phyloP scores from a whole-genome alignment of 2,329 filamentous ascomycete genomes.

The Cytospora chrysosperma region DNA sequence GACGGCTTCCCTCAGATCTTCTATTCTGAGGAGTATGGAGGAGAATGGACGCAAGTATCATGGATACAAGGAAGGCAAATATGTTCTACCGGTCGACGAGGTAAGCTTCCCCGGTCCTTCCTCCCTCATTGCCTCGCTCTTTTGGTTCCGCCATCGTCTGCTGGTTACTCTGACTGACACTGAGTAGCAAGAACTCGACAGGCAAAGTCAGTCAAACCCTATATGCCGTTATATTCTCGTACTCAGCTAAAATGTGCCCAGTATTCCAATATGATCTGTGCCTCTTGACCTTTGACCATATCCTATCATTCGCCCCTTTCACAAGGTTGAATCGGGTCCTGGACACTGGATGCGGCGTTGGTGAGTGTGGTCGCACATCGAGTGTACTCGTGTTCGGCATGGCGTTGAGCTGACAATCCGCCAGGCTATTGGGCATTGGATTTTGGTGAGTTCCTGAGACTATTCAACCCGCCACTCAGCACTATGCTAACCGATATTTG shows the following conservation, averaged over 20 bases:
- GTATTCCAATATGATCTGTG: slow-evolving; percentile 39
- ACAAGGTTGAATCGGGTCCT: slow-evolving; percentile 41
- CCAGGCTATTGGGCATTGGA: slow-evolving; percentile 32
- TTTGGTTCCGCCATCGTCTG: not conserved
- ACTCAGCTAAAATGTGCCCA: slow-evolving; percentile 16
- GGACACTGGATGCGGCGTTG: slow-evolving; percentile 53
- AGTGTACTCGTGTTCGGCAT: not conserved
- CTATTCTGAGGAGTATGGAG: slow-evolving; percentile 31
- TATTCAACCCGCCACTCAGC: not conserved
- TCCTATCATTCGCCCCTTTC: slow-evolving; percentile 46
- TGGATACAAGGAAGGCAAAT: slow-evolving; percentile 39
- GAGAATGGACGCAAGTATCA: slow-evolving; percentile 42
- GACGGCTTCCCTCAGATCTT: slow-evolving; percentile 35
- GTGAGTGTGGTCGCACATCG: slow-evolving; percentile 29
- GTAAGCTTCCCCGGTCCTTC: slow-evolving; percentile 22
- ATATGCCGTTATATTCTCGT: not conserved
- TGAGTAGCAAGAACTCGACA: slow-evolving; percentile 37
- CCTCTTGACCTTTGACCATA: slow-evolving; percentile 43
- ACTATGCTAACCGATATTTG: slow-evolving; percentile 6
- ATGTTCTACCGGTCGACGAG: slow-evolving; percentile 40
- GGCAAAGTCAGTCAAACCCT: slow-evolving; percentile 29
- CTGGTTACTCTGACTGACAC: slow-evolving; percentile 10
- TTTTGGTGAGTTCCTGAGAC: slow-evolving; percentile 28
- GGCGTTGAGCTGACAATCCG: slow-evolving; percentile 13
- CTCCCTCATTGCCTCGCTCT: not conserved